Evolutionary conservation across 2,329 filamentous ascomycete genomes (phyloP).

Genomic region (Verticillium albo-atrum): DNA sequence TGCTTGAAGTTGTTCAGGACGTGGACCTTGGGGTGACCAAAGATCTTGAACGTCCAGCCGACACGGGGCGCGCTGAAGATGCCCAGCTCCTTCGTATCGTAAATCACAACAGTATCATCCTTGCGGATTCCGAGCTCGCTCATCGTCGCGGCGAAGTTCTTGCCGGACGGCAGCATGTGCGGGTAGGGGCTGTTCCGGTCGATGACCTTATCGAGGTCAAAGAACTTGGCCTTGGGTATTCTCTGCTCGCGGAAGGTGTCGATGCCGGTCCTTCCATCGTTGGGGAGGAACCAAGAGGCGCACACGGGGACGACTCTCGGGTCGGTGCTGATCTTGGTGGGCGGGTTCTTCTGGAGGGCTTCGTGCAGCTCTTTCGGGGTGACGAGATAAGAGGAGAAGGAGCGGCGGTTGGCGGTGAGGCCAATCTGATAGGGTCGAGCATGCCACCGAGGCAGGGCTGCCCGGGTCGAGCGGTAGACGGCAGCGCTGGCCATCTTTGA

Average conservation of each 20-base stretch:
- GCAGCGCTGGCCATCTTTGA: constrained; percentile 37
- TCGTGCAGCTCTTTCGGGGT: constrained; percentile 76
- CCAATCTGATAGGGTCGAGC: constrained; percentile 24
- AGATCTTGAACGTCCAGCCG: constrained; percentile 86
- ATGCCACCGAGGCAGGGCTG: constrained; percentile 28
- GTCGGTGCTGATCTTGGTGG: constrained; percentile 73
- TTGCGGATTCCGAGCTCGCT: constrained; percentile 78
- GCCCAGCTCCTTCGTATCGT: constrained; percentile 85
- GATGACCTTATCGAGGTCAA: constrained; percentile 89
- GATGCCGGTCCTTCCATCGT: constrained; percentile 77
- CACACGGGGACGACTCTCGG: constrained; percentile 85
- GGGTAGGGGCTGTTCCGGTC: constrained; percentile 86
- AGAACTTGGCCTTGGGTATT: constrained; percentile 89
- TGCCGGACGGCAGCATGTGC: constrained; percentile 86
- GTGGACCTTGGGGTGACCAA: constrained; percentile 85
- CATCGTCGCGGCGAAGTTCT: constrained; percentile 84
- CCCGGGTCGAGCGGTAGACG: constrained; percentile 34
- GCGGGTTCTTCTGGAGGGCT: constrained; percentile 77
- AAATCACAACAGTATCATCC: constrained; percentile 90
- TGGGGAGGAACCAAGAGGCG: constrained; percentile 94
- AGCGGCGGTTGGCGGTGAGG: constrained; percentile 36
- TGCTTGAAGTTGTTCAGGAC: constrained; percentile 91
- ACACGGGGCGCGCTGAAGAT: constrained; percentile 93
- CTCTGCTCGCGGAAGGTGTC: constrained; percentile 76
- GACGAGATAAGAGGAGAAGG: constrained; percentile 79